Evolutionary conservation across 2,329 filamentous ascomycete genomes (phyloP).

Genomic region (Neofusicoccum sp.): DNA sequence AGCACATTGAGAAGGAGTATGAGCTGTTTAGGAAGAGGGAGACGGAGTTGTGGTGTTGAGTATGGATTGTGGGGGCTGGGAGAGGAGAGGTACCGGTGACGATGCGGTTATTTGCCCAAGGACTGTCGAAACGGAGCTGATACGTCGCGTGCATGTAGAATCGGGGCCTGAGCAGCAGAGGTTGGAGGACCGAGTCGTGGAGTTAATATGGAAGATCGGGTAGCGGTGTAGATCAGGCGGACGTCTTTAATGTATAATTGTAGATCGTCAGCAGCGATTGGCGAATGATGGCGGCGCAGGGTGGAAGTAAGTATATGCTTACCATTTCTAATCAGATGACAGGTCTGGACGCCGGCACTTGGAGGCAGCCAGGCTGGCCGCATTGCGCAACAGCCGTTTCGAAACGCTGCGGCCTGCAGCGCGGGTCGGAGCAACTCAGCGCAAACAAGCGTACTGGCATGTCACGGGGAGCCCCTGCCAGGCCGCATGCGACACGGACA

Average conservation of each 20-base stretch:
- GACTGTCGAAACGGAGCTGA: background rate
- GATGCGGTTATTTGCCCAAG: background rate
- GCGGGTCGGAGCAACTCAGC: no score
- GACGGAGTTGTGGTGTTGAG: background rate
- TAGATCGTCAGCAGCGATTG: background rate
- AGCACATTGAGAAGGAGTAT: background rate
- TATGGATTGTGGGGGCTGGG: background rate
- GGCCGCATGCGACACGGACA: constrained; percentile 8
- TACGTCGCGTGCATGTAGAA: background rate
- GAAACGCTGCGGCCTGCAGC: no score
- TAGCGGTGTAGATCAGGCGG: background rate
- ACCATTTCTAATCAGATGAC: no score
- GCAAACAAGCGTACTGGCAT: no score
- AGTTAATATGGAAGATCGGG: constrained; percentile 9
- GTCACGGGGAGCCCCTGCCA: no score
- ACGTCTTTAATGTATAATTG: background rate
- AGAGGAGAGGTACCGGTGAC: background rate
- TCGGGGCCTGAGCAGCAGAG: background rate
- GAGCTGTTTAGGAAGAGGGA: background rate
- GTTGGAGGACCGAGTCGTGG: background rate
- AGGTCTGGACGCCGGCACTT: no score
- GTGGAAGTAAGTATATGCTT: no score
- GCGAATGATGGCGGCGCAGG: no score
- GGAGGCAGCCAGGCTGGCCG: no score
- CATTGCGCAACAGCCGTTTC: no score